Percentiles rank a stretch among this genome's conserved stretches.
Evolutionary conservation across 257 asterid genomes (phyloP).

Genomic region (Solanum pimpinellifolium): DNA sequence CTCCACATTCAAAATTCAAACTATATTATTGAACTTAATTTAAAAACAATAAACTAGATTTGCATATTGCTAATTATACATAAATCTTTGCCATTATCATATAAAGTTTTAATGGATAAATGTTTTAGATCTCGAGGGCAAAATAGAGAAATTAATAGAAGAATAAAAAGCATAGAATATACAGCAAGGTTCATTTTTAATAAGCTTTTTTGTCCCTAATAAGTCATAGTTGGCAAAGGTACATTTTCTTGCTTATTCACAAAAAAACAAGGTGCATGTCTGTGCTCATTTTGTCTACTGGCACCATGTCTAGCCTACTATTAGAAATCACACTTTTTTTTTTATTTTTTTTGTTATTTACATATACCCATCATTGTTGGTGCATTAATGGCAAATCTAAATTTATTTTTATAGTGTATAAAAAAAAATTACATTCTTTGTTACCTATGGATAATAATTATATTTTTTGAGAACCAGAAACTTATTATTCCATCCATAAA

Average conservation of each 20-base stretch:
- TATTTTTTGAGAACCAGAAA: not conserved
- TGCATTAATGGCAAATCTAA: not conserved
- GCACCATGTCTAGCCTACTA: slow-evolving; percentile 6
- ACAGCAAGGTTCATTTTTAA: not conserved
- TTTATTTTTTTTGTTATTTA: not conserved
- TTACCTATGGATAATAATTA: not conserved
- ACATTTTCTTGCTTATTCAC: slow-evolving; percentile 11
- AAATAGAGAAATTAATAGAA: not conserved
- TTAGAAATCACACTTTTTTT: not conserved
- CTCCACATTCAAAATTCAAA: slow-evolving; percentile 1
- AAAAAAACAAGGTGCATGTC: not conserved
- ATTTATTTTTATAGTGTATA: not conserved
- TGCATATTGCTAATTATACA: not conserved
- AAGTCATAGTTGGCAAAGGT: slow-evolving; percentile 12
- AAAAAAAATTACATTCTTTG: not conserved
- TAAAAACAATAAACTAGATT: not conserved
- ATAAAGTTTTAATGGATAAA: not conserved
- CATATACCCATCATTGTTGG: not conserved
- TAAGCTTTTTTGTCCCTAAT: not conserved
- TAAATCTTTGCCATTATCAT: not conserved
- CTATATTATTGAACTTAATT: not conserved
- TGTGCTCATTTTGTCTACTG: slow-evolving; percentile 11
- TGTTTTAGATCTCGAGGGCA: not conserved
- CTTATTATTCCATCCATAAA: not conserved
- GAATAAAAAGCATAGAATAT: not conserved